phyloP scores from a whole-genome alignment of 2,329 filamentous ascomycete genomes.

The Furcasterigmium furcatum region DNA sequence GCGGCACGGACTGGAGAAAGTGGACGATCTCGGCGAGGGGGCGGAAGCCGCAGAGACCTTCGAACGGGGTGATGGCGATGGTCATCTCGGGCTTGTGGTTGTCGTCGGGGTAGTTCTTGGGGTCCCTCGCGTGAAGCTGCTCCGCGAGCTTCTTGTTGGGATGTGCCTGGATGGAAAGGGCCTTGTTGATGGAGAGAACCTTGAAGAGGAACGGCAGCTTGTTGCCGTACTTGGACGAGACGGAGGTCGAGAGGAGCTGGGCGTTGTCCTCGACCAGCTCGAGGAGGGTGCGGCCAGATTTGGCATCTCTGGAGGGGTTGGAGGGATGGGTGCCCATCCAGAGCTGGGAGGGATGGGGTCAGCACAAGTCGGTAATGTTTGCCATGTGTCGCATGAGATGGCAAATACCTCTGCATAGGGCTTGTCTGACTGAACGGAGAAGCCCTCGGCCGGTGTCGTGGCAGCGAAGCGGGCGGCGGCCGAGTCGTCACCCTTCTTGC shows the following conservation, averaged over 20 bases:
- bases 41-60: constrained; percentile 93
- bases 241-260: constrained; percentile 70
- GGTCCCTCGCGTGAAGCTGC: constrained; percentile 77
- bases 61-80: constrained; percentile 93
- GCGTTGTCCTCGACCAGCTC: constrained; percentile 87
- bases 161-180: constrained; percentile 94
- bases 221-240: constrained; percentile 71
- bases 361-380: constrained; percentile 4
- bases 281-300: constrained; percentile 79
- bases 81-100: constrained; percentile 99
- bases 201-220: constrained; percentile 98
- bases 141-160: constrained; percentile 91
- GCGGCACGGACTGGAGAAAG: constrained; percentile 61
- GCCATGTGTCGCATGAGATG: background rate
- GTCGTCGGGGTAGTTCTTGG: constrained; percentile 96
- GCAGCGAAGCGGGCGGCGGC: constrained; percentile 87
- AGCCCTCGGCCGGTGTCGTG: constrained; percentile 71
- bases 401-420: constrained; percentile 82
- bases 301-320: constrained; percentile 86
- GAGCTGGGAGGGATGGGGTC: constrained; percentile 57
- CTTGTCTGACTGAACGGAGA: constrained; percentile 79
- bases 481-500: constrained; percentile 84
- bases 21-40: constrained; percentile 82
- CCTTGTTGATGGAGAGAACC: constrained; percentile 92
- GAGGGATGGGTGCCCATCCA: constrained; percentile 99